phyloP scores from a whole-genome alignment of 345 rosid genomes.

The Raphanus raphanistrum region DNA sequence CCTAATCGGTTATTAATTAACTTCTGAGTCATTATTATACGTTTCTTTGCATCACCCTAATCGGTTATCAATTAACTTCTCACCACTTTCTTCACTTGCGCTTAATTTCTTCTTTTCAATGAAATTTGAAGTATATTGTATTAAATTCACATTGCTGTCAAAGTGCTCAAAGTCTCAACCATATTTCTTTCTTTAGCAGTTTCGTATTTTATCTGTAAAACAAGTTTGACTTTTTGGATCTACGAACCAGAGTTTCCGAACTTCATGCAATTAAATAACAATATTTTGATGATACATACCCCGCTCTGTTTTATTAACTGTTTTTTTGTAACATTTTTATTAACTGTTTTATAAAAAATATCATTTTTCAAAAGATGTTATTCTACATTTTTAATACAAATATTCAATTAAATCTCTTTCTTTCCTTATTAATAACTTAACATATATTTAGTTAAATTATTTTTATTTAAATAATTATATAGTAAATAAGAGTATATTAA shows the following conservation, averaged over 20 bases:
- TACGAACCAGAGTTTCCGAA: background rate
- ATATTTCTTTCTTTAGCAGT: constrained; percentile 18
- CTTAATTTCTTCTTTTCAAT: constrained; percentile 6
- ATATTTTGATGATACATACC: background rate
- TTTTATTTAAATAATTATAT: too few relatives aligned
- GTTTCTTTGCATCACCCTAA: background rate
- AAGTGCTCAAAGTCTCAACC: constrained; percentile 26
- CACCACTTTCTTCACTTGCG: background rate
- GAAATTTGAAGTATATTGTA: background rate
- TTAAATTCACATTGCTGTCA: constrained; percentile 32
- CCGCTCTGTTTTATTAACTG: too few relatives aligned
- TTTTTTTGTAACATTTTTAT: too few relatives aligned
- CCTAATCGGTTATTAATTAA: background rate
- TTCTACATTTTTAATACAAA: too few relatives aligned
- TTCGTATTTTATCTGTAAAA: constrained; percentile 28
- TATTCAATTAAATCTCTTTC: too few relatives aligned
- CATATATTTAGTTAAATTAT: too few relatives aligned
- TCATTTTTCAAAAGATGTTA: too few relatives aligned
- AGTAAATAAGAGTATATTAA: too few relatives aligned
- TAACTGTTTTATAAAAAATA: too few relatives aligned
- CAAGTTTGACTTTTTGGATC: constrained; percentile 33
- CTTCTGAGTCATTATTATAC: background rate
- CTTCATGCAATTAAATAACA: background rate
- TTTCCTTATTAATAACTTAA: too few relatives aligned
- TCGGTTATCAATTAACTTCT: background rate